Evolutionary conservation across 805 yeast genomes (phyloP).

Genomic region (Wickerhamiella qilinensis): DNA sequence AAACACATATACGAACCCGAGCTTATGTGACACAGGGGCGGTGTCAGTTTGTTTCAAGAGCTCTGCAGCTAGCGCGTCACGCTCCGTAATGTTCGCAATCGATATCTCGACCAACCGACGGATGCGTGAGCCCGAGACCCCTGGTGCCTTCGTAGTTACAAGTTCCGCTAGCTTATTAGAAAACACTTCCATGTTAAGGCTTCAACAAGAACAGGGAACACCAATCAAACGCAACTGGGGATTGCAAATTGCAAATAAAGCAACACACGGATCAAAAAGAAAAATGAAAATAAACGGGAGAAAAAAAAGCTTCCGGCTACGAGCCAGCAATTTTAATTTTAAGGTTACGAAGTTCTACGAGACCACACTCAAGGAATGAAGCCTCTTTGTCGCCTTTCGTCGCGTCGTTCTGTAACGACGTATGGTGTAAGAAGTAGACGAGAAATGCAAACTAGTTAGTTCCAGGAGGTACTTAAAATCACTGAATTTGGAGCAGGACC

Average conservation of each 20-base stretch:
- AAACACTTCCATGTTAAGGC: conserved; percentile 2
- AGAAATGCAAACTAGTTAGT: too few relatives aligned
- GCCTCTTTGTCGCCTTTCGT: too few relatives aligned
- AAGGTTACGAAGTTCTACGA: neutral
- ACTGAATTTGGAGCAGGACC: too few relatives aligned
- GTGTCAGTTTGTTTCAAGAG: conserved; percentile 53
- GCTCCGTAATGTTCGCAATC: conserved; percentile 39
- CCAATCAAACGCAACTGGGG: neutral
- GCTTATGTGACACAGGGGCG: conserved; percentile 64
- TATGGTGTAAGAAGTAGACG: too few relatives aligned
- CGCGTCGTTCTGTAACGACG: too few relatives aligned
- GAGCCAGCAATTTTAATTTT: neutral
- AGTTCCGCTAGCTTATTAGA: conserved; percentile 14
- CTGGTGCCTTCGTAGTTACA: conserved; percentile 38
- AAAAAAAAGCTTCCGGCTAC: neutral
- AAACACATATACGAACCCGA: conserved; percentile 80
- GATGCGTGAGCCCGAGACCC: conserved; percentile 92
- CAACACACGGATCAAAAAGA: neutral
- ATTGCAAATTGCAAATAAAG: neutral
- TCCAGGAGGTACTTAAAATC: too few relatives aligned
- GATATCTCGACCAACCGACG: conserved; percentile 71
- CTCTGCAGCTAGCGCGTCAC: conserved; percentile 26
- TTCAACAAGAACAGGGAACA: neutral
- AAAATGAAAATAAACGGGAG: neutral
- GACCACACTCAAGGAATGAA: too few relatives aligned